phyloP scores from a whole-genome alignment of 345 rosid genomes.

The Boechera divaricarpa region DNA sequence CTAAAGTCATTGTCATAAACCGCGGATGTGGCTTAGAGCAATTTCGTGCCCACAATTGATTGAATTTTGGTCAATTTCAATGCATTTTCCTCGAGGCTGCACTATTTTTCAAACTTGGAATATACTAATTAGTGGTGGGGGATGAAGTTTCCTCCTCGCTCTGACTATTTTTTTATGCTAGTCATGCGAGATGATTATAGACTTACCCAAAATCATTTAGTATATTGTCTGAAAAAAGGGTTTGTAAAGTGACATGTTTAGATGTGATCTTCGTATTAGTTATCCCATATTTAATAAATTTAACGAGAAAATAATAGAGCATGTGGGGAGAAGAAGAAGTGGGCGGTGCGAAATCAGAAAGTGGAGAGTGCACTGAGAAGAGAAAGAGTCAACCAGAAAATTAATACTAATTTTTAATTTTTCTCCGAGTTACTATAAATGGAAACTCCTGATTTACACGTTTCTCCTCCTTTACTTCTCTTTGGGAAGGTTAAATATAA shows the following conservation, averaged over 20 bases:
- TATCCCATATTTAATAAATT: conserved; percentile 12
- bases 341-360: conserved; percentile 43
- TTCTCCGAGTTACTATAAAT: conserved; percentile 20
- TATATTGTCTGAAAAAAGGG: conserved; percentile 7
- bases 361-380: conserved; percentile 47
- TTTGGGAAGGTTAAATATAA: conserved; percentile 4
- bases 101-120: conserved; percentile 22
- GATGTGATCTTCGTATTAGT: conserved; percentile 38
- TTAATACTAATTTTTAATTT: not conserved
- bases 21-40: conserved; percentile 29
- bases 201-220: conserved; percentile 26
- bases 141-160: conserved; percentile 38
- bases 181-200: conserved; percentile 31
- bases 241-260: conserved; percentile 26
- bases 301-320: conserved; percentile 18
- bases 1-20: conserved; percentile 40
- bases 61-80: conserved; percentile 31
- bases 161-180: conserved; percentile 25
- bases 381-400: conserved; percentile 40
- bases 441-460: conserved; percentile 41
- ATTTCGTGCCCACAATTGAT: conserved; percentile 42
- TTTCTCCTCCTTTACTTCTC: conserved; percentile 19
- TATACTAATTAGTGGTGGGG: conserved; percentile 21
- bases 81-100: conserved; percentile 30
- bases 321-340: conserved; percentile 40